phyloP scores from a whole-genome alignment of 805 yeast species.

The Ogataea angusta region DNA sequence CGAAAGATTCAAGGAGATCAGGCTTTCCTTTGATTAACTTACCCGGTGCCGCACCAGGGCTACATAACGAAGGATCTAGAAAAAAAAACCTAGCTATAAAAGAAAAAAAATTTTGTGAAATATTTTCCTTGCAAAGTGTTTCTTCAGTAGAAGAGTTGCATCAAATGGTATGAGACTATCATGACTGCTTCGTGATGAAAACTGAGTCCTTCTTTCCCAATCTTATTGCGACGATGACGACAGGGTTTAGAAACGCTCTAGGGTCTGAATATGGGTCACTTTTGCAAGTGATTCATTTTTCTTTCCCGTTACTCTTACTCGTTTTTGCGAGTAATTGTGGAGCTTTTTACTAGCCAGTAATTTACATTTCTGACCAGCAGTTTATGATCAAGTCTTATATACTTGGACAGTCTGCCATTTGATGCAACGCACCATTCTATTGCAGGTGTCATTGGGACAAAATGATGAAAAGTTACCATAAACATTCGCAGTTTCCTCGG shows the following conservation, averaged over 20 bases:
- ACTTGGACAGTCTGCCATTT: constrained; percentile 8
- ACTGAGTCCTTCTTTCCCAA: constrained; percentile 82
- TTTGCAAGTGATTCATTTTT: constrained; percentile 33
- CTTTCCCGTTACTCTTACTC: constrained; percentile 31
- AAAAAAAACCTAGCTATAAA: constrained; percentile 4
- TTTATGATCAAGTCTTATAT: constrained; percentile 8
- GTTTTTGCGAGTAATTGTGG: constrained; percentile 35
- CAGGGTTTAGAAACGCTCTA: constrained; percentile 60
- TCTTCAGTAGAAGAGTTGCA: constrained; percentile 14
- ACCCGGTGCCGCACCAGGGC: constrained; percentile 8
- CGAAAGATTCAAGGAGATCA: constrained; percentile 58
- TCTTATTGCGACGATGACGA: constrained; percentile 92
- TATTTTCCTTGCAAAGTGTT: constrained; percentile 6
- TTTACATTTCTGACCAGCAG: constrained; percentile 51
- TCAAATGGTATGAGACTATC: constrained; percentile 15
- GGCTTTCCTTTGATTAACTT: constrained; percentile 5
- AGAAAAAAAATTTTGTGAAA: constrained; percentile 6
- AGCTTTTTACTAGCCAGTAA: constrained; percentile 85
- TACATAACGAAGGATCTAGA: constrained; percentile 6
- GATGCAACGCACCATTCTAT: constrained; percentile 12
- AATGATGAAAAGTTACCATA: constrained; percentile 72
- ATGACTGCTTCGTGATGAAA: constrained; percentile 29
- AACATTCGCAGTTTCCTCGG: constrained; percentile 98
- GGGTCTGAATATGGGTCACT: constrained; percentile 24
- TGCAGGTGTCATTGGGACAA: constrained; percentile 6